A percentile compares a stretch with the other conserved stretches of the same genome.
phyloP scores from a whole-genome alignment of 2,329 filamentous ascomycete species.

The Aspergillus bombycis region DNA sequence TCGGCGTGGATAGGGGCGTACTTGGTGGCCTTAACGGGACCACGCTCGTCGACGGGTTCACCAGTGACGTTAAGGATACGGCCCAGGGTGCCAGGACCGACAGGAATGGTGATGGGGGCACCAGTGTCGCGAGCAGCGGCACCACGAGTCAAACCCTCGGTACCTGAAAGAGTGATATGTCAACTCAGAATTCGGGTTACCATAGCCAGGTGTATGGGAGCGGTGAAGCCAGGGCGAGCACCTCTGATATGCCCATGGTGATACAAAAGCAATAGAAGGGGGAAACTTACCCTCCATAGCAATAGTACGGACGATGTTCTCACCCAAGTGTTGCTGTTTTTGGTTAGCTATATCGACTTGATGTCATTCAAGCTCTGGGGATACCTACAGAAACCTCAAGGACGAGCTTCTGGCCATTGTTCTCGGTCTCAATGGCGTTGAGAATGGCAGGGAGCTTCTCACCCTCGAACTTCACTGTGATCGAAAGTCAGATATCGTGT shows the following conservation, averaged over 20 bases:
- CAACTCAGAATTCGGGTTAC: background rate
- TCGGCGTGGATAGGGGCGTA: constrained; percentile 90
- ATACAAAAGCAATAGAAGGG: background rate
- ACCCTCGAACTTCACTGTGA: constrained; percentile 90
- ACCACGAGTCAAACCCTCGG: constrained; percentile 98
- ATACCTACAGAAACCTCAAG: constrained; percentile 90
- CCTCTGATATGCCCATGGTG: background rate
- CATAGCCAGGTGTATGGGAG: background rate
- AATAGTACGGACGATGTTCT: constrained; percentile 99
- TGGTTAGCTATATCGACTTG: constrained; percentile 26
- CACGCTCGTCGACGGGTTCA: constrained; percentile 99
- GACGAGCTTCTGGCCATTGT: constrained; percentile 91
- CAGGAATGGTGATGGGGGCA: constrained; percentile 92
- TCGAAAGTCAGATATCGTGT: constrained; percentile 34
- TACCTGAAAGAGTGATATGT: constrained; percentile 63
- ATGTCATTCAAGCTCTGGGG: constrained; percentile 22
- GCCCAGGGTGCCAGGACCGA: constrained; percentile 89
- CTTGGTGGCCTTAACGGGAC: constrained; percentile 93
- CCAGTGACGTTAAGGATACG: constrained; percentile 99
- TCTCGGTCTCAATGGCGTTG: constrained; percentile 90
- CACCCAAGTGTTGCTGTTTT: constrained; percentile 93
- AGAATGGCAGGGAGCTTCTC: constrained; percentile 95
- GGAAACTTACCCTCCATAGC: constrained; percentile 91
- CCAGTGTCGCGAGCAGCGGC: constrained; percentile 84
- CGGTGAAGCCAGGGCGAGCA: constrained; percentile 3